These are phyloP conservation scores for Crucihimalaya himalaica DNA, from an alignment of 345 rosid species.

Conservation along the genomic window DNA sequence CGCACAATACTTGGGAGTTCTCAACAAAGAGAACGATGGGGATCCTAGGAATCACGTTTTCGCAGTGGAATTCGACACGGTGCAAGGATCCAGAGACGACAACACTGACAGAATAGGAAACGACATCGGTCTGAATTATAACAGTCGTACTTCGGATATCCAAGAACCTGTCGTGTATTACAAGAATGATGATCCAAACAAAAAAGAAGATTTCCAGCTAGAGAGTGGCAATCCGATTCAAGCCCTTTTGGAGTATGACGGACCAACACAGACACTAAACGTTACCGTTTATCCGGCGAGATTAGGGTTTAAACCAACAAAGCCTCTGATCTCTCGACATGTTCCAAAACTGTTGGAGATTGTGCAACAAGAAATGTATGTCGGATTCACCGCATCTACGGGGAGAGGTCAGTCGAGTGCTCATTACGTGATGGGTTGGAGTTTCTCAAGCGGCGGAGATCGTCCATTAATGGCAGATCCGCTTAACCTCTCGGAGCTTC, in stretches of 20 bases:
- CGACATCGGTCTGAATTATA: conserved; percentile 55
- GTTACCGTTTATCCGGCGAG: conserved; percentile 48
- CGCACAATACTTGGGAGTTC: conserved; percentile 54
- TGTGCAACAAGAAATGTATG: conserved; percentile 44
- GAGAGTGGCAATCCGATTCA: conserved; percentile 51
- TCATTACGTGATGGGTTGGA: conserved; percentile 74
- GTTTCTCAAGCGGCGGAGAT: conserved; percentile 46
- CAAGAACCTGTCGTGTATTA: conserved; percentile 35
- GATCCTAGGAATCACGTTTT: conserved; percentile 48
- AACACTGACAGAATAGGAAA: conserved; percentile 39
- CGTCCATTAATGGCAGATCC: conserved; percentile 18
- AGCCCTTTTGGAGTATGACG: conserved; percentile 52
- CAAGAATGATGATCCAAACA: not conserved
- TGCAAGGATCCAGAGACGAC: conserved; percentile 44
- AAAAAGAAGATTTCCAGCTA: conserved; percentile 27
- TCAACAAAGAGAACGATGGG: conserved; percentile 38
- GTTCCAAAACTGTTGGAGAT: conserved; percentile 18
- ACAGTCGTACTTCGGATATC: conserved; percentile 37
- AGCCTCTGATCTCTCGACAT: conserved; percentile 38
- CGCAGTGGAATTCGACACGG: conserved; percentile 62
- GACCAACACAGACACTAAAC: conserved; percentile 16
- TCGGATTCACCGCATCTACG: conserved; percentile 61
- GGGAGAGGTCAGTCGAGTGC: conserved; percentile 47
- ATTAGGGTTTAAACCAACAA: conserved; percentile 23
- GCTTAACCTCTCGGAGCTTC: conserved; percentile 37